Conservation (phyloP, 305 asterid species). For the Solanum hybrid region DNA sequence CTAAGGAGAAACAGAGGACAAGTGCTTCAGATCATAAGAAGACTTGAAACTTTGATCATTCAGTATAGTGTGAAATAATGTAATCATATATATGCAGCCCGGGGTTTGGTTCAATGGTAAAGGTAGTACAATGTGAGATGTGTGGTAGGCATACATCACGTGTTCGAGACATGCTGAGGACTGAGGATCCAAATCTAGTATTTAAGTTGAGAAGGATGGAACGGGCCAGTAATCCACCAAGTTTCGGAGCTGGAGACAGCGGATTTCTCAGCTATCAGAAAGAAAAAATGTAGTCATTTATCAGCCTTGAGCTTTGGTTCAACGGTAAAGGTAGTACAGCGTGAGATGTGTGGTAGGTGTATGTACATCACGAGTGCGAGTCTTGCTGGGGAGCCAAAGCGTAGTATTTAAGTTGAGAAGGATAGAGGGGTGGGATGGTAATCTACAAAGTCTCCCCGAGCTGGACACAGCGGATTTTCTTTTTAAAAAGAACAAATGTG, state of each 20-base stretch:
- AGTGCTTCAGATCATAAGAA: neutral
- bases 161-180: neutral
- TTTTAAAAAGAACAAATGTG: neutral
- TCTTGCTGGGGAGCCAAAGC: neutral
- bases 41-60: neutral
- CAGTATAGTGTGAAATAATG: neutral
- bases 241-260: neutral
- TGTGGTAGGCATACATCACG: neutral
- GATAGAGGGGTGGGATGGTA: too few relatives aligned
- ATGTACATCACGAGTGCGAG: neutral
- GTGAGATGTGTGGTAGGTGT: neutral
- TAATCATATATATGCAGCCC: neutral
- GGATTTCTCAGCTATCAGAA: neutral
- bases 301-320: neutral
- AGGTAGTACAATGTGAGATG: neutral
- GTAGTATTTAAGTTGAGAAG: neutral
- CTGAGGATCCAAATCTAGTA: neutral
- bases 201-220: neutral
- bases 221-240: neutral
- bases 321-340: neutral
- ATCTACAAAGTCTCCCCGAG: neutral
- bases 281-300: neutral
- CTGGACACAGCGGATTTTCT: neutral
- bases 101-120: neutral
- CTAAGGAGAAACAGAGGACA: constrained; percentile 15